Evolutionary conservation across 1,284 basidiomycete genomes (phyloP).

Genomic region (Mycosarcoma mackinlayi): DNA sequence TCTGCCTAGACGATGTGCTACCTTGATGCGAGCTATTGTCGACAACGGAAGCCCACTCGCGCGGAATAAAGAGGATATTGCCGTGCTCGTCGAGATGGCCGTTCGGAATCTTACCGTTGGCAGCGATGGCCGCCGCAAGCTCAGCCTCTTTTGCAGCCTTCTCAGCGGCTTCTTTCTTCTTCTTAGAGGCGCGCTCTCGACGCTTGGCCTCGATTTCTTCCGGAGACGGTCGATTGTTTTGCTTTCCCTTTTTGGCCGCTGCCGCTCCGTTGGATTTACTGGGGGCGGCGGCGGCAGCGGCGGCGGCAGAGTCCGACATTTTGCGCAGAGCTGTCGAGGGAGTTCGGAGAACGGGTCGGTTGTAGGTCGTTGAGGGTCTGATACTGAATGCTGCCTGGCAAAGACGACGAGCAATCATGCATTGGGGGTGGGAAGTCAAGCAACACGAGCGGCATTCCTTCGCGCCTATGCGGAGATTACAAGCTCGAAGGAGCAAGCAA

Average conservation of each 20-base stretch:
- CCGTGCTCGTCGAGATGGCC: conserved; percentile 43
- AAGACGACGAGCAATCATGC: conserved; percentile 10
- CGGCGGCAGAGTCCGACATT: conserved; percentile 21
- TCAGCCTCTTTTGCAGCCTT: conserved; percentile 47
- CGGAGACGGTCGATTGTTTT: conserved; percentile 31
- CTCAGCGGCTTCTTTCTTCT: conserved; percentile 48
- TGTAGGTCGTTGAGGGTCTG: neutral
- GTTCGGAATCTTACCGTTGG: conserved; percentile 45
- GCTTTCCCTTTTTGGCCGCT: conserved; percentile 28
- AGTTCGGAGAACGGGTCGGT: no score
- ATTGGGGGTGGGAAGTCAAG: neutral
- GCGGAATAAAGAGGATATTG: conserved; percentile 39
- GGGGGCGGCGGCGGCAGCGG: neutral
- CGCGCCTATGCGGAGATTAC: conserved; percentile 5
- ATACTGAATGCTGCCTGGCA: neutral
- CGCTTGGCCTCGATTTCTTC: conserved; percentile 52
- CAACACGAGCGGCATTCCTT: neutral
- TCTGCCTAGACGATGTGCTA: conserved; percentile 1
- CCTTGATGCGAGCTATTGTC: neutral
- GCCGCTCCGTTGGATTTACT: no score
- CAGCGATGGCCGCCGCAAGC: conserved; percentile 37
- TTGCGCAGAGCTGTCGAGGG: neutral
- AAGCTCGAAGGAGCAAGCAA: conserved; percentile 4
- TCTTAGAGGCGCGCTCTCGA: conserved; percentile 43
- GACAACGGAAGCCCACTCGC: conserved; percentile 38